Conservation (phyloP, 441 rosid species). For the Omphalea diandra region DNA sequence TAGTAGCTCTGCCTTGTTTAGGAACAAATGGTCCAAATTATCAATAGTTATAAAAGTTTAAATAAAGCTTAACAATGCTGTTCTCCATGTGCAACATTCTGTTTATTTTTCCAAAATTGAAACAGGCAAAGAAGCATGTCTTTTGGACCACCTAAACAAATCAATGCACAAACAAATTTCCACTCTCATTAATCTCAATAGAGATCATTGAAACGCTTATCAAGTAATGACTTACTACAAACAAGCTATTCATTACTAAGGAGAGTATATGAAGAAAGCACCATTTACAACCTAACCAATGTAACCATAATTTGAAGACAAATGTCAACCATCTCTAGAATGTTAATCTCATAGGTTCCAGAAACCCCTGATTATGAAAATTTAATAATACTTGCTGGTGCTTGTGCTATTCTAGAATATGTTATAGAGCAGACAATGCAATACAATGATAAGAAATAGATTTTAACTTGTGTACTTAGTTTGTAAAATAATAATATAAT, state of each 20-base stretch:
- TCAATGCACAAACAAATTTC: neutral
- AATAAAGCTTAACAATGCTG: neutral
- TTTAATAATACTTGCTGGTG: neutral
- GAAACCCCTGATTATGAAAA: too few relatives aligned
- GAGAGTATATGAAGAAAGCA: neutral
- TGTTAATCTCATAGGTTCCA: neutral
- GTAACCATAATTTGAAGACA: neutral
- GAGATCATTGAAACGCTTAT: neutral
- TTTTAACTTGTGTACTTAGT: too few relatives aligned
- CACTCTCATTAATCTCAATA: neutral
- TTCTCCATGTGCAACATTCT: constrained; percentile 9
- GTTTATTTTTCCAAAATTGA: neutral
- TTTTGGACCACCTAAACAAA: too few relatives aligned
- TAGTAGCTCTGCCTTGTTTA: neutral
- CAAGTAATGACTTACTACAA: neutral
- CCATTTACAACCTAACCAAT: neutral
- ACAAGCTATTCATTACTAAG: too few relatives aligned
- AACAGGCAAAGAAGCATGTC: neutral
- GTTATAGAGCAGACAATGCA: neutral
- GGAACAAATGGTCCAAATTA: constrained; percentile 8
- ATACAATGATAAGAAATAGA: neutral
- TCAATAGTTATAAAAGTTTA: neutral
- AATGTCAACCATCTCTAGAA: neutral
- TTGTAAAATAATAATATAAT: neutral
- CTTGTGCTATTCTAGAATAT: too few relatives aligned